Conservation (phyloP, 345 rosid species). For the Erysimum cheiranthoides region DNA sequence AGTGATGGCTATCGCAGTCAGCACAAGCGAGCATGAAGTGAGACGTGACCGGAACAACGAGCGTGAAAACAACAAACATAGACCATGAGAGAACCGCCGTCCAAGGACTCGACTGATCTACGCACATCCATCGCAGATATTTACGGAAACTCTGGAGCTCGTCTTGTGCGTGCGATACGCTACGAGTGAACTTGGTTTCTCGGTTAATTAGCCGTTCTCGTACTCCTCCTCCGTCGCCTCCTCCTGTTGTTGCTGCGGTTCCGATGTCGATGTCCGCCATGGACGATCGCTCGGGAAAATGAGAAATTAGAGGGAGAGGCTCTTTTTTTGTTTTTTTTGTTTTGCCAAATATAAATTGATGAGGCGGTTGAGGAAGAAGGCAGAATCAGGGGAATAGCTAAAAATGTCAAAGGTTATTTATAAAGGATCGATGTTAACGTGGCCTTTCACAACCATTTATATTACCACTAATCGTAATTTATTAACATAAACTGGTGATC, state of each 20-base stretch:
- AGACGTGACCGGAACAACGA: conserved; percentile 69
- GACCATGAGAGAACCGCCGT: conserved; percentile 73
- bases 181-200: conserved; percentile 51
- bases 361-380: conserved; percentile 27
- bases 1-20: conserved; percentile 72
- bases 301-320: conserved; percentile 23
- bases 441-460: conserved; percentile 15
- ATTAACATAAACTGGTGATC: not conserved
- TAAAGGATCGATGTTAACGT: conserved; percentile 36
- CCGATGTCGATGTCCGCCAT: conserved; percentile 54
- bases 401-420: conserved; percentile 37
- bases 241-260: conserved; percentile 28
- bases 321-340: not conserved
- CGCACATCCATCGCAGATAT: conserved; percentile 86
- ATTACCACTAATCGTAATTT: conserved; percentile 8
- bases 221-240: conserved; percentile 2
- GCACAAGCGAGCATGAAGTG: conserved; percentile 88
- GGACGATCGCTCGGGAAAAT: conserved; percentile 38
- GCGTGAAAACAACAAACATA: conserved; percentile 63
- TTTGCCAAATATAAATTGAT: conserved; percentile 4
- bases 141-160: conserved; percentile 78
- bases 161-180: conserved; percentile 69
- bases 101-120: conserved; percentile 75
- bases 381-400: conserved; percentile 28
- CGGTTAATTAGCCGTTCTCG: conserved; percentile 46